Conservation (phyloP, 2,329 filamentous ascomycete genomes). For the Sphaerulina vaccinii region DNA sequence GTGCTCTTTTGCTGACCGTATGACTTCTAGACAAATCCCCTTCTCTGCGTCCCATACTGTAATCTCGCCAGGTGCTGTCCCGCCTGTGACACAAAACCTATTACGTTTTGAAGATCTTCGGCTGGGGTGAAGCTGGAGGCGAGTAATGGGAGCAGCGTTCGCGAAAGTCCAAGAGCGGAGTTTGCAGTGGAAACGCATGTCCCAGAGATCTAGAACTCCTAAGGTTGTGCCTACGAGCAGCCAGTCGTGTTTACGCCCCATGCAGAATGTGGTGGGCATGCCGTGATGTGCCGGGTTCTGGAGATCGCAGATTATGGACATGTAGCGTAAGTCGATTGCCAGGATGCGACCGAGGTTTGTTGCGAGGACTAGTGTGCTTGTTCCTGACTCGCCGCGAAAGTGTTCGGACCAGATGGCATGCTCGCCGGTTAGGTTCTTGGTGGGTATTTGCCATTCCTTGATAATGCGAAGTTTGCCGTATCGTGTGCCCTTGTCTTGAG, state of each 20-base stretch:
- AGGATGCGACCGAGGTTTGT: constrained; percentile 83
- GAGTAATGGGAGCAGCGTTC: constrained; percentile 75
- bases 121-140: constrained; percentile 71
- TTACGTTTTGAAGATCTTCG: constrained; percentile 60
- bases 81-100: constrained; percentile 86
- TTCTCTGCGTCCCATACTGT: constrained; percentile 96
- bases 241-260: constrained; percentile 86
- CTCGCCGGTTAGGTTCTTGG: constrained; percentile 53
- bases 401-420: constrained; percentile 89
- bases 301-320: constrained; percentile 76
- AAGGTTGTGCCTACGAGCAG: constrained; percentile 87
- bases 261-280: constrained; percentile 84
- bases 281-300: constrained; percentile 90
- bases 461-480: constrained; percentile 77
- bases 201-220: constrained; percentile 91
- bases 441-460: constrained; percentile 74
- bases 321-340: constrained; percentile 81
- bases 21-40: constrained; percentile 82
- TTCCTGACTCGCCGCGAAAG: constrained; percentile 76
- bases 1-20: constrained; percentile 59
- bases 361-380: constrained; percentile 79
- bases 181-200: constrained; percentile 87
- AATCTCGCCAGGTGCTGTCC: constrained; percentile 82
- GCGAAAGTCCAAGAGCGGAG: constrained; percentile 86
- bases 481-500: constrained; percentile 56